phyloP scores from a whole-genome alignment of 495 filamentous ascomycete genomes.

The Wilcoxina mikolae region DNA sequence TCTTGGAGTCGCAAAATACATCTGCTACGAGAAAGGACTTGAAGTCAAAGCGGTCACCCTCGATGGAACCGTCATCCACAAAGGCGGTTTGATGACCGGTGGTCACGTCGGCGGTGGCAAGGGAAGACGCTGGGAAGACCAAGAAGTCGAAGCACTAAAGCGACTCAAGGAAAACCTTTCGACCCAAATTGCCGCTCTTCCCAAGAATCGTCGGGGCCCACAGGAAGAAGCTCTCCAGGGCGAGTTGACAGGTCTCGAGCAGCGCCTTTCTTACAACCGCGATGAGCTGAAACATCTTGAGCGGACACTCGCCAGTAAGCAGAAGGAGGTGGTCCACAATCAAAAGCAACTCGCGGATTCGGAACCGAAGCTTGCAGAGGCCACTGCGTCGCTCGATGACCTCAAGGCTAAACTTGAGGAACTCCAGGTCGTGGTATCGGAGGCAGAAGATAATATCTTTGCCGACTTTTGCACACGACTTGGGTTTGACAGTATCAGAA shows the following conservation, averaged over 20 bases:
- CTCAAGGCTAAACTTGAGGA: constrained; percentile 50
- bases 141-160: constrained; percentile 56
- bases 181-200: constrained; percentile 58
- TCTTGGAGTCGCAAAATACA: constrained; percentile 65
- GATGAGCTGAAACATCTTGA: constrained; percentile 57
- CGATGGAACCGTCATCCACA: constrained; percentile 87
- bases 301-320: constrained; percentile 71
- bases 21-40: constrained; percentile 71
- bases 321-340: constrained; percentile 60
- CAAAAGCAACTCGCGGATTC: constrained; percentile 56
- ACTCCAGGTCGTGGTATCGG: constrained; percentile 61
- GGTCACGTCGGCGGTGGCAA: constrained; percentile 58
- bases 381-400: constrained; percentile 49
- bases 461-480: constrained; percentile 71
- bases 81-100: constrained; percentile 95
- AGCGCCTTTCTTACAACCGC: constrained; percentile 52
- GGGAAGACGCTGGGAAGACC: constrained; percentile 74
- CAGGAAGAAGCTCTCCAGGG: constrained; percentile 69
- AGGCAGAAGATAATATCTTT: constrained; percentile 82
- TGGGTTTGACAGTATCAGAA: constrained; percentile 75
- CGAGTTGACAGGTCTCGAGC: constrained; percentile 70
- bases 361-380: constrained; percentile 62
- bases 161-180: constrained; percentile 51
- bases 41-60: constrained; percentile 89
- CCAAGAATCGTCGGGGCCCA: constrained; percentile 52